These are phyloP conservation scores for Colletotrichum zoysiae DNA, from an alignment of 2,329 filamentous ascomycete genomes.

Conservation along the genomic window DNA sequence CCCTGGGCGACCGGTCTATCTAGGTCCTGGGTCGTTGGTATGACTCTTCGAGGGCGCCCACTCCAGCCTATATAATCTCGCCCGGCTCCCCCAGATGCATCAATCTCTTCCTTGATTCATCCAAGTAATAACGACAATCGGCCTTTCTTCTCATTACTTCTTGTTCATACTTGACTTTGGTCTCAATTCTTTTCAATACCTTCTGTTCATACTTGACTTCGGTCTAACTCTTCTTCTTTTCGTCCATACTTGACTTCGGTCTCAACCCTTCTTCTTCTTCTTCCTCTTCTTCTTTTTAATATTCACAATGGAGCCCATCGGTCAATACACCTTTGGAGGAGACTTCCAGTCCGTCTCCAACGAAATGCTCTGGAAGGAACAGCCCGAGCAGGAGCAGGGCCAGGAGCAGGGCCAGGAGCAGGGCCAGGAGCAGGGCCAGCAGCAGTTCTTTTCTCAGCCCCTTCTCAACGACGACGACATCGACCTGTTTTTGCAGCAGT, in stretches of 20 bases:
- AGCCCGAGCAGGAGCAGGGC: neutral
- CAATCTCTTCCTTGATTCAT: neutral
- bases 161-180: neutral
- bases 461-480: no score
- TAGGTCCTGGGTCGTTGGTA: no score
- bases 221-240: no score
- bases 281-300: neutral
- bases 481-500: no score
- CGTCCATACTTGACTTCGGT: neutral
- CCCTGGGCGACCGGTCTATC: no score
- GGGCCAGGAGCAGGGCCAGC: neutral
- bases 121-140: neutral
- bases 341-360: neutral
- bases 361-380: no score
- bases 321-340: neutral
- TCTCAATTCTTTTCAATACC: no score
- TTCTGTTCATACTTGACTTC: neutral
- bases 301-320: neutral
- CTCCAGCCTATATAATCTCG: neutral
- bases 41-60: no score
- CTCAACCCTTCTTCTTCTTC: neutral
- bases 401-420: no score
- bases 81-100: no score
- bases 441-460: no score
- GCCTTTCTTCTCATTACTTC: neutral